Conservation (phyloP, 2,329 filamentous ascomycete genomes). For the Microsporum audouinii region DNA sequence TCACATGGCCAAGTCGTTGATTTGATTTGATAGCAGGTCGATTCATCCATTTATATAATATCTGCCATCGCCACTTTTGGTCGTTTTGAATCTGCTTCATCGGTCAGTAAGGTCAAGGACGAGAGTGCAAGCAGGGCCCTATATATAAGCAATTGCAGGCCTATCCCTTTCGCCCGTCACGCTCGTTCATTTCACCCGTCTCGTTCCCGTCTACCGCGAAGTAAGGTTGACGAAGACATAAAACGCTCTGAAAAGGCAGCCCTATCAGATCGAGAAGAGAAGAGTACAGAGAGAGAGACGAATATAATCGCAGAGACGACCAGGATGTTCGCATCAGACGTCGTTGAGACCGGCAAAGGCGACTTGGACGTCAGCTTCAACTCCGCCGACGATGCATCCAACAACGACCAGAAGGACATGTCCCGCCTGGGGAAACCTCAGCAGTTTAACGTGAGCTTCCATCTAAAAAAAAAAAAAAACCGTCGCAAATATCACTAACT, state of each 20-base stretch:
- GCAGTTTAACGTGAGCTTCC: conserved; percentile 32
- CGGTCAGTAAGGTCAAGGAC: not conserved
- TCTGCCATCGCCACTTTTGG: not conserved
- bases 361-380: conserved; percentile 8
- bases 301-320: not conserved
- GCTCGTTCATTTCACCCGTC: not conserved
- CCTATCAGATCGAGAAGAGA: not conserved
- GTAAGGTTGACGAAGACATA: not conserved
- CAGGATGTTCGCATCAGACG: not conserved
- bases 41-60: not conserved
- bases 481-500: not conserved
- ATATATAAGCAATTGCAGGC: not conserved
- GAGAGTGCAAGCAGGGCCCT: not conserved
- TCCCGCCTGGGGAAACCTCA: conserved; percentile 41
- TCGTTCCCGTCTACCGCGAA: not conserved
- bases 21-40: not conserved
- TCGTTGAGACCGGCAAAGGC: not conserved
- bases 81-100: too few species aligned
- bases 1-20: not conserved
- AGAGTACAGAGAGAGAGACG: not conserved
- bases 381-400: conserved; percentile 11
- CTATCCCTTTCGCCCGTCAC: not conserved
- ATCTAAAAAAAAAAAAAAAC: not conserved
- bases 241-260: too few species aligned
- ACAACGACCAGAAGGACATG: conserved; percentile 29